Base-by-base conservation (phyloP, 2,329 filamentous ascomycete species). In the Nigrospora sphaerica region DNA sequence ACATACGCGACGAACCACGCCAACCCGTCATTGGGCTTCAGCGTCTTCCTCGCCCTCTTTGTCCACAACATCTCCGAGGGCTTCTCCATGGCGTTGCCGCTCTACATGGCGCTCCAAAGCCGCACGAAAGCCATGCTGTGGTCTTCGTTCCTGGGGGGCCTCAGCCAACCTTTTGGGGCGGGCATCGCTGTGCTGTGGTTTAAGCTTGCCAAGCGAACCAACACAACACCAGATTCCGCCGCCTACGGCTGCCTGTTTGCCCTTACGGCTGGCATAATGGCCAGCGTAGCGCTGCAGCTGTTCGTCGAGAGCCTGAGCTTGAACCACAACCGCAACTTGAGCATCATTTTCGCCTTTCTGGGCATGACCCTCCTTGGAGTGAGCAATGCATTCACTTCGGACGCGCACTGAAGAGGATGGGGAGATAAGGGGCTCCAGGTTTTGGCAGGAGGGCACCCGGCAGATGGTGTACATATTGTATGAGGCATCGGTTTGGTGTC, bases 41-140 rank as follows among this genome's bases (percentile, higher is more conserved):
- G 88, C 44, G 89, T 98, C 46, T 98, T 98, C 69, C 80, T 97
- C 65, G 92, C 93, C 1, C 78, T 98, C 9, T 95, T 95, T 62
- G 92, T 98, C 49, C 93, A 98, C 75, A 98, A 97, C 69, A 95
- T 98, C 59, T 91, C 89, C 28, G 93, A 98, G 69, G 93, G 93
- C 2, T 97, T 97, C 62, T 88, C 91, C 51, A 86, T 98, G 77
- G 89, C 90, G 0, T 71, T 98, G 1, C 93, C 93, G 0, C 74
- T 98, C 0, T 98, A 95, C 66, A 86, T 98, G 58, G 93, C 93
- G 1, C 79, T 96, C 32, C 79, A 85, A 51, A 92, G 83, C 48
- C 85, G 90, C 39, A 71, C 80, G 61, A 85, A 83, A 57, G 92
- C 93, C 16, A 93, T 97, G 70, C 67, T 86, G 49, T 95, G 88